Conservation (phyloP, 805 yeast species). For the Myxozyma nipponensis region DNA sequence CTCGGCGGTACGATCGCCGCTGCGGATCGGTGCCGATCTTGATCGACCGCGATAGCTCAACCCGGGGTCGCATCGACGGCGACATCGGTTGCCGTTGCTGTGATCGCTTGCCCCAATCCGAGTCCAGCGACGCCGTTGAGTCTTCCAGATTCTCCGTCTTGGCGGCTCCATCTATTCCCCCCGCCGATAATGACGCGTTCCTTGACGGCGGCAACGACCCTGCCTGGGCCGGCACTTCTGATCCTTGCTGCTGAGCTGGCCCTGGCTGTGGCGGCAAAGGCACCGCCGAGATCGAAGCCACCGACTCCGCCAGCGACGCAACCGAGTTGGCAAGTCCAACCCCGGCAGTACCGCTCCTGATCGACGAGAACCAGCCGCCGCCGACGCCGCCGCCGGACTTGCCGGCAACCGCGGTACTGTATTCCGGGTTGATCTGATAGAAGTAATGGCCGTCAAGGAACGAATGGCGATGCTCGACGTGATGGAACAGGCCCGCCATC, state of each 20-base stretch:
- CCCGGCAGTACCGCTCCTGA: slow-evolving; percentile 5
- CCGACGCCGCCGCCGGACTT: not conserved
- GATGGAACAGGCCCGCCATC: slow-evolving; percentile 68
- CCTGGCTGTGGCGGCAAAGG: not conserved
- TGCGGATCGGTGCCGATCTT: slow-evolving; percentile 72
- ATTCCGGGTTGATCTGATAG: slow-evolving; percentile 64
- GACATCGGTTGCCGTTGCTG: slow-evolving; percentile 12
- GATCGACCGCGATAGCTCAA: slow-evolving; percentile 63
- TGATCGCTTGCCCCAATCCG: slow-evolving; percentile 13
- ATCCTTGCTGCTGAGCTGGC: not conserved
- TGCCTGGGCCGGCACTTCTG: no score
- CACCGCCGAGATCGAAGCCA: not conserved
- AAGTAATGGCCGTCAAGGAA: slow-evolving; percentile 92
- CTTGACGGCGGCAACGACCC: no score
- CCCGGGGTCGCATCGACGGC: slow-evolving; percentile 30
- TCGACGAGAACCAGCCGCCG: slow-evolving; percentile 26
- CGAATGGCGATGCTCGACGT: slow-evolving; percentile 77
- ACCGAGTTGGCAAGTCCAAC: slow-evolving; percentile 5
- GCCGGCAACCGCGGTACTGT: slow-evolving; percentile 24
- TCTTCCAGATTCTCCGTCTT: slow-evolving; percentile 7
- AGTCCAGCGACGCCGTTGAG: slow-evolving; percentile 22
- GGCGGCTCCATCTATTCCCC: not conserved
- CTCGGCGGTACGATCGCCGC: slow-evolving; percentile 69
- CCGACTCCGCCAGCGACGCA: slow-evolving; percentile 7
- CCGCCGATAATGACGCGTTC: not conserved